Base-by-base conservation (phyloP, 345 rosid genomes). In the Noccaea bulbosa region DNA sequence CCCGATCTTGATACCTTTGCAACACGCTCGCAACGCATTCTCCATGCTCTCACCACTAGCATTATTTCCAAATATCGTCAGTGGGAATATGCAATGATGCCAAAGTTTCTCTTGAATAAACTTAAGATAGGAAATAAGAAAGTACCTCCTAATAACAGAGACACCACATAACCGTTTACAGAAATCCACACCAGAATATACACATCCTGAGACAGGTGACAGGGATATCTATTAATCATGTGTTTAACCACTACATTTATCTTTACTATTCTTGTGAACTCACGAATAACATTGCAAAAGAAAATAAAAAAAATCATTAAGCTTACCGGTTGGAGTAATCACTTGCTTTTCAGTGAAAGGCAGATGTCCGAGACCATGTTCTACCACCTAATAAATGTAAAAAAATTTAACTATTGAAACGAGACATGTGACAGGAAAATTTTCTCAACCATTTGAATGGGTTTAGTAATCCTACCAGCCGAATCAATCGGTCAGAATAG, bases 1-100 rank as follows among this genome's bases (percentile, higher is more conserved):
- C 73, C 97, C 99, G 10, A 94, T 87, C 78, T 94, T 94, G 83
- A 94, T 91, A 54, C 96, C 97, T 81, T 94, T 94, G 80, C 98
- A 94, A 72, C 99, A 94, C 32, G 99, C 99, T 57, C 99, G 87
- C 76, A 91, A 76, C 50, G 99, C 99, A 74, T 94, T 94, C 78
- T 94, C 97, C 99, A 94, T 94, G 73, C 99, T 94, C 86, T 94
- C 99, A 17, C 99, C 99, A 67, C 97, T 94, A 80, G 14, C n/a
- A 57, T 63, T 20, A 56, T 70, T 69, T 57, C 49, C 40, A 45
- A 44, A 58, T 30, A 44, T 37, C 16, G 5, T 43, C 37, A 61
- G 15, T 68, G 57, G 30, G 45, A 20, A 39, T 15, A 55, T 20
- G 46, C 14, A 69, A 1, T 15, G 16, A 61, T 50, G 48, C 8